These are phyloP conservation scores for Tothia fuscella DNA, from an alignment of 2,329 filamentous ascomycete genomes.

Conservation along the genomic window DNA sequence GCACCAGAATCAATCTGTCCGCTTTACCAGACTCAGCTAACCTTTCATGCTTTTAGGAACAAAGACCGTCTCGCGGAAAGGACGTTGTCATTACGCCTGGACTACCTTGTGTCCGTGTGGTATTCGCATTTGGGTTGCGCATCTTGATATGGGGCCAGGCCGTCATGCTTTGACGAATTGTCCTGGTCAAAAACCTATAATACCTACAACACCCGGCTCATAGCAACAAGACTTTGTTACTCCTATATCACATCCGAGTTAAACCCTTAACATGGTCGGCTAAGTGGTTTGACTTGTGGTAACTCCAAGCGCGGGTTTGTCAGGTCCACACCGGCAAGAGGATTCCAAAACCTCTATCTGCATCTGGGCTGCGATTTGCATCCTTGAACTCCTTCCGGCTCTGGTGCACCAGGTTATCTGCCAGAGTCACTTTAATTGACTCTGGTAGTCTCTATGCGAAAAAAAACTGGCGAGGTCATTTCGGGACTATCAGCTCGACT, in stretches of 20 bases:
- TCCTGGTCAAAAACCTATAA: constrained; percentile 27
- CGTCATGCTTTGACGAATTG: constrained; percentile 24
- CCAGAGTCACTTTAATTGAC: constrained; percentile 36
- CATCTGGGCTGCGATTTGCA: constrained; percentile 23
- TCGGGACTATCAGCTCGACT: constrained; percentile 36
- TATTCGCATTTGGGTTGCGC: constrained; percentile 15
- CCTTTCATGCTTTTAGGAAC: constrained; percentile 30
- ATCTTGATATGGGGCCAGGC: constrained; percentile 2
- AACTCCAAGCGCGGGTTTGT: constrained; percentile 28
- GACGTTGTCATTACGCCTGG: constrained; percentile 27
- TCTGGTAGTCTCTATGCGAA: constrained; percentile 40
- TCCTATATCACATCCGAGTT: constrained; percentile 26
- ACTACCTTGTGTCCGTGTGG: constrained; percentile 28
- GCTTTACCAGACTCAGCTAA: constrained; percentile 30
- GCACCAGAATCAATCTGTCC: constrained; percentile 28
- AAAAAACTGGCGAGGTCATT: constrained; percentile 37
- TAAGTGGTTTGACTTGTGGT: constrained; percentile 21
- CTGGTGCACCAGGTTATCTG: constrained; percentile 34
- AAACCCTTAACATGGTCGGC: constrained; percentile 25
- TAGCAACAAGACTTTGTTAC: constrained; percentile 21
- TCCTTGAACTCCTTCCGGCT: constrained; percentile 24
- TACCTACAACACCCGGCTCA: constrained; percentile 23
- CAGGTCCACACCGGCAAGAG: constrained; percentile 31
- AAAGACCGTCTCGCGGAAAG: constrained; percentile 30
- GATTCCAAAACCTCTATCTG: constrained; percentile 18